Evolutionary conservation across 169 alveolate genomes (phyloP).

Genomic region (Cryptosporidium meleagridis): DNA sequence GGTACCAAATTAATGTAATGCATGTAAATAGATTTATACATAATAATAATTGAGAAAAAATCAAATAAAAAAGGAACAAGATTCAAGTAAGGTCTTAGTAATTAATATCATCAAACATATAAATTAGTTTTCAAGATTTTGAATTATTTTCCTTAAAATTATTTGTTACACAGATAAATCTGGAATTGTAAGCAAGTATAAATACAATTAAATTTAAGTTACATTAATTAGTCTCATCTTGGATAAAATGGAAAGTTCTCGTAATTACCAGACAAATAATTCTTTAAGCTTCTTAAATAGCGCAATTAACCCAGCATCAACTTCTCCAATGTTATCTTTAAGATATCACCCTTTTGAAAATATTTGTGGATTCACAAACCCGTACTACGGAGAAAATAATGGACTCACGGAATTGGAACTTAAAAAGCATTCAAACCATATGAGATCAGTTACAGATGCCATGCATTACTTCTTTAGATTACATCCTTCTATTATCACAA

Average conservation of each 20-base stretch:
- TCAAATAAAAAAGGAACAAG: too few species aligned
- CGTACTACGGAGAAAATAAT: conserved; percentile 56
- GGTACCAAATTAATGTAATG: conserved; percentile 5
- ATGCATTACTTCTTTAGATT: conserved; percentile 44
- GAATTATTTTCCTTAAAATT: neutral
- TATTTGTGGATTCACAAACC: conserved; percentile 70
- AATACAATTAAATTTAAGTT: too few species aligned
- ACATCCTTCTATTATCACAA: conserved; percentile 9
- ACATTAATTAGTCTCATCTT: too few species aligned
- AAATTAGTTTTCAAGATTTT: neutral
- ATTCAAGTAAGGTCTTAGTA: neutral
- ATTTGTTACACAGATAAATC: neutral
- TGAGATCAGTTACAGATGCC: conserved; percentile 75
- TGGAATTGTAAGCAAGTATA: neutral
- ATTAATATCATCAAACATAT: too few species aligned
- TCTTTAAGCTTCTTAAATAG: neutral
- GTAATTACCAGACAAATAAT: neutral
- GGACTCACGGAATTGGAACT: conserved; percentile 37
- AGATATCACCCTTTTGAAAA: conserved; percentile 71
- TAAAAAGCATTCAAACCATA: conserved; percentile 46
- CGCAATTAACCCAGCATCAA: neutral
- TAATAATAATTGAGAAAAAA: too few species aligned
- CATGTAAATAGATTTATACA: conserved; percentile 27
- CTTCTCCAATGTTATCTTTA: conserved; percentile 59
- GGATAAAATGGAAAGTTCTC: conserved; percentile 1